Conservation (phyloP, 2,329 filamentous ascomycete species). For the Neurospora sp. region DNA sequence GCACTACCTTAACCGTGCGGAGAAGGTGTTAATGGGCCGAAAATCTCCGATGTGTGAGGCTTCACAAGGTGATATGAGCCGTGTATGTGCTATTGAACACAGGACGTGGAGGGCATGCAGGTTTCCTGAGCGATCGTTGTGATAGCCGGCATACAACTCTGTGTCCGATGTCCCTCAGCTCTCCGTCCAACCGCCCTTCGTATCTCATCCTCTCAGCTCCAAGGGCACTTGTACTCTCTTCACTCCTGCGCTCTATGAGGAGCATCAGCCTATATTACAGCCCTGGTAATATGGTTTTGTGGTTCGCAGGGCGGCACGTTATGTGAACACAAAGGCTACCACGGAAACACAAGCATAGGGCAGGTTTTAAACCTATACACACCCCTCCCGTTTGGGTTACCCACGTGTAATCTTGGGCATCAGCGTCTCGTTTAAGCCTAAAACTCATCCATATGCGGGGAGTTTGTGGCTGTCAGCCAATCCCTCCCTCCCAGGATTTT, state of each 20-base stretch:
- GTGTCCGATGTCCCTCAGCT: background rate
- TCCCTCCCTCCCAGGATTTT: background rate
- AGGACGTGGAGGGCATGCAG: background rate
- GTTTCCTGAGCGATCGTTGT: background rate
- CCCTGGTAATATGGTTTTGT: background rate
- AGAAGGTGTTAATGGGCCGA: background rate
- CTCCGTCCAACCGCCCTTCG: background rate
- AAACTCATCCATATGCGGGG: background rate
- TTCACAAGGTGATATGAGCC: background rate
- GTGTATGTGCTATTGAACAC: background rate
- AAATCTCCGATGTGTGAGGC: background rate
- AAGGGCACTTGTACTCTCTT: background rate
- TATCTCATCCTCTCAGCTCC: background rate
- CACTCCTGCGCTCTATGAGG: background rate
- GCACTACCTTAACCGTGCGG: background rate
- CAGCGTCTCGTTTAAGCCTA: background rate
- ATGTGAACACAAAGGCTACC: background rate
- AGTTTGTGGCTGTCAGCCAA: background rate
- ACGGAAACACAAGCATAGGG: background rate
- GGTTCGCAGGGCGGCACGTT: background rate
- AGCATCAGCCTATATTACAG: background rate
- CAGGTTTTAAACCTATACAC: background rate
- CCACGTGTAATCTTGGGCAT: background rate
- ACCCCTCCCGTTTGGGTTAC: background rate
- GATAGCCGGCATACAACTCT: background rate